Base-by-base conservation (phyloP, 148 eudicot species). In the Camellia sinensis region DNA sequence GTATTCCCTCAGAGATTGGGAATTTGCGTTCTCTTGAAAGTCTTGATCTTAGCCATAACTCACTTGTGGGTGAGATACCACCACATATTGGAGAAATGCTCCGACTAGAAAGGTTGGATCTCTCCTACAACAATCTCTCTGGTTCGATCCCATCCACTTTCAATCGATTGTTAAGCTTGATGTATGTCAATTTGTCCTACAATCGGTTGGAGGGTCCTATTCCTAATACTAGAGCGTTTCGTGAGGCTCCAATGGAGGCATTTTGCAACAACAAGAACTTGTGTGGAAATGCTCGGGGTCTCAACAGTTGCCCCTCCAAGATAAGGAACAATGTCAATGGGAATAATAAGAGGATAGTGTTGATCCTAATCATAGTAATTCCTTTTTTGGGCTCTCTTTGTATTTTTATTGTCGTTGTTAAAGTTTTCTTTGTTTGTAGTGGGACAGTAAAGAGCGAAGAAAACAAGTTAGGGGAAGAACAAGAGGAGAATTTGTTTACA, bases 181-280 rank as follows among this genome's bases (percentile, higher is more conserved):
- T 29, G 37, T 29, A 7, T 46, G 10, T 84, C 10, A 78, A 87
- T 72, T 59, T 87, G 45, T 87, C 89, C 67, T 84, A 79, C 80
- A 82, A 88, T 60, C 61, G 81, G 37, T 83, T 84, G 29, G 78
- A 82, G 11, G 89, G 89, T 21, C 83, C 87, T 6, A 67, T 88
- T 75, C 91, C 91, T 0, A 60, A 57, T 6, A 79, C 70, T 80
- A 67, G 67, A 7, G 85, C 79, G 8, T 86, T 88, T 68, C 19
- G 71, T 12, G 78, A 78, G 17, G 81, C 84, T 21, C 10, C 88
- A n/a, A 41, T 81, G 14, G 13, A 80, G 46, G 74, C 83, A 41
- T 80, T 84, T 41, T 64, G 59, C 15, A 80, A 73, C 60, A 88
- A 88, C 56, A 80, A 57, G n/a, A 85, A 48, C 69, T 67, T 88